phyloP scores from a whole-genome alignment of 2,329 filamentous ascomycete genomes.

The Colletotrichum paranaense region DNA sequence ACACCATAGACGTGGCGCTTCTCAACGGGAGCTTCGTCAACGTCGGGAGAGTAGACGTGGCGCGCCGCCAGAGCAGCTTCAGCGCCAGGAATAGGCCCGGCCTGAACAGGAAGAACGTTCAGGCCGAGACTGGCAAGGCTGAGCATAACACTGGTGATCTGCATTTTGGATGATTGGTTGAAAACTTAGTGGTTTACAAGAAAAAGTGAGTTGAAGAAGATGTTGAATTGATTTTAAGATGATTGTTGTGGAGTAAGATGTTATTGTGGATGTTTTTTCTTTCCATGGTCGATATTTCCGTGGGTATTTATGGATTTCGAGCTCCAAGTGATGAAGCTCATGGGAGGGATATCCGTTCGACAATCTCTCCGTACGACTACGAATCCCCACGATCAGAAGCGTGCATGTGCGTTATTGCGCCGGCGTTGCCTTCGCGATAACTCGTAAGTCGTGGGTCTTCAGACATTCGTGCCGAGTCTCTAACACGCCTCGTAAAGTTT shows the following conservation, averaged over 20 bases:
- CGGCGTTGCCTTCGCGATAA: not conserved
- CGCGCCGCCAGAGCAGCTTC: not conserved
- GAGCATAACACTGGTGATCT: constrained; percentile 6
- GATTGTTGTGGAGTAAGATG: not conserved
- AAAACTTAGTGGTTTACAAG: not conserved
- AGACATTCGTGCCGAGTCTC: not conserved
- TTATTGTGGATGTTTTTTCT: not conserved
- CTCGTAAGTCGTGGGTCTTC: not conserved
- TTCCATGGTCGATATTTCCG: not conserved
- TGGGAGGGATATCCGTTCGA: not conserved
- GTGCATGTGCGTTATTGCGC: not conserved
- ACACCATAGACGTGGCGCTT: not conserved
- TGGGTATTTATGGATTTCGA: not conserved
- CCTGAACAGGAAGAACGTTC: not conserved
- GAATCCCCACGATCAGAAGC: not conserved
- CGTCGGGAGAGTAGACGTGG: not conserved
- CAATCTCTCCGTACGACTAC: not conserved
- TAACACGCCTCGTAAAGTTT: not conserved
- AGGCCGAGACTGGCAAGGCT: constrained; percentile 8
- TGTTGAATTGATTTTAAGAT: not conserved
- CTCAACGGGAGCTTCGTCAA: not conserved
- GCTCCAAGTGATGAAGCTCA: not conserved
- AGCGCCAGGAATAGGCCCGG: not conserved
- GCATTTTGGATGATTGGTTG: not conserved
- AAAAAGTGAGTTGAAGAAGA: not conserved